Evolutionary conservation across 2,329 filamentous ascomycete species (phyloP), one percentile per base, ranked within the genome.

Genomic region (Talaromyces sp.): DNA sequence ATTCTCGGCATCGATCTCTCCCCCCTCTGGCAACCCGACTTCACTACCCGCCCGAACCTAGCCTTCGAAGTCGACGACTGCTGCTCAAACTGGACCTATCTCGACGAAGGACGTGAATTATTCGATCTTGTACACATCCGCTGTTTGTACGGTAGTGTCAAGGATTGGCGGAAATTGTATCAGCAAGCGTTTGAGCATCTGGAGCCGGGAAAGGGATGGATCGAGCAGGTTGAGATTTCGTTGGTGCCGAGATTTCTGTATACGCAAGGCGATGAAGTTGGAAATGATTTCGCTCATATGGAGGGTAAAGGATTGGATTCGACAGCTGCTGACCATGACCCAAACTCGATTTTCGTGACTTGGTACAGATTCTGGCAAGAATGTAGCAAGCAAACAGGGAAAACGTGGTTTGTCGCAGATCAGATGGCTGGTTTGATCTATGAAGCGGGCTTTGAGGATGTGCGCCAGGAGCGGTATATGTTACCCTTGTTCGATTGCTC

Each of bases 71-170:
- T 77, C 19, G 72, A 77, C 63, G 75, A 77, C 65, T 73, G 73
- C 63, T 74, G 72, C 47, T 73, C 74, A 25, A 71, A 73, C 63
- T 79, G 76, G 77, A 69, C 74, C 2, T 73, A 77, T 57, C 66
- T 70, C n/a, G 69, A 73, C 43, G 66, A 71, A 22, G 65, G 68
- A 19, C 63, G 67, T 47, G 68, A 71, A 33, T 72, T 68, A 25
- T 82, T 82, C 66, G 79, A 82, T 65, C 73, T 81, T 62, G 74
- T 82, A 22, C 79, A 81, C 66, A 73, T 78, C n/a, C 74, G 79
- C 50, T 73, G 68, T 15, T 54, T 79, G 50, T 77, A 77, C 64
- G 77, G 73, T n/a, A 72, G 70, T 25, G 69, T 78, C 27, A 72
- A 67, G 13, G 74, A 77, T 61, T 78, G 75, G 75, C 63, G 68